These are phyloP conservation scores for Exophiala phaeomuriformis DNA, from an alignment of 2,329 filamentous ascomycete species.

Conservation along the genomic window DNA sequence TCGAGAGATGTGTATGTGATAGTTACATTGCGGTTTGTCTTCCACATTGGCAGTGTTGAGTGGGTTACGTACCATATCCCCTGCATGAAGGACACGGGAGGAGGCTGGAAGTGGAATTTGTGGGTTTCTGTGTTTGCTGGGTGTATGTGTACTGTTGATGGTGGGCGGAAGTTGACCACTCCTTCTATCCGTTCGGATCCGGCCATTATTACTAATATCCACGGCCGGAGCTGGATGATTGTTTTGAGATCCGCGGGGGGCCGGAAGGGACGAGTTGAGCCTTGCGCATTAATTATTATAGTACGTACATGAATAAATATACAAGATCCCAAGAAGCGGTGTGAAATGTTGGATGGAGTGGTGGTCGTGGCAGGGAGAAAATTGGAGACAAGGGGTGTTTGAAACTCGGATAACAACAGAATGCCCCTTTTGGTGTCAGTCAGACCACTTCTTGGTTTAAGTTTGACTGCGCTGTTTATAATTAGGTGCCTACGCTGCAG, in stretches of 20 bases:
- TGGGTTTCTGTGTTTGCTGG: no score
- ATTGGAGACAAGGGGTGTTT: background rate
- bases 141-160: constrained; percentile 13
- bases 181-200: background rate
- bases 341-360: background rate
- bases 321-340: background rate
- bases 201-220: background rate
- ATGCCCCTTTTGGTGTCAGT: background rate
- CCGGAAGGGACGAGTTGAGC: no score
- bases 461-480: no score
- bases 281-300: no score
- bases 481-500: no score
- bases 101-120: constrained; percentile 30
- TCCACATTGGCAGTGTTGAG: constrained; percentile 74
- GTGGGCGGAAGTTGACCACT: constrained; percentile 19
- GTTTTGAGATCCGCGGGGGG: no score
- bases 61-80: constrained; percentile 68
- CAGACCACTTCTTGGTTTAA: no score
- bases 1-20: constrained; percentile 63
- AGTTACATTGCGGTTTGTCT: constrained; percentile 66
- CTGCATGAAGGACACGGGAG: constrained; percentile 53
- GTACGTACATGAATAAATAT: background rate
- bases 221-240: no score
- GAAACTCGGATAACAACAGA: background rate
- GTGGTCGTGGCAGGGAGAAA: background rate